phyloP scores from a whole-genome alignment of 495 filamentous ascomycete genomes.

The Bombardia bombarda region DNA sequence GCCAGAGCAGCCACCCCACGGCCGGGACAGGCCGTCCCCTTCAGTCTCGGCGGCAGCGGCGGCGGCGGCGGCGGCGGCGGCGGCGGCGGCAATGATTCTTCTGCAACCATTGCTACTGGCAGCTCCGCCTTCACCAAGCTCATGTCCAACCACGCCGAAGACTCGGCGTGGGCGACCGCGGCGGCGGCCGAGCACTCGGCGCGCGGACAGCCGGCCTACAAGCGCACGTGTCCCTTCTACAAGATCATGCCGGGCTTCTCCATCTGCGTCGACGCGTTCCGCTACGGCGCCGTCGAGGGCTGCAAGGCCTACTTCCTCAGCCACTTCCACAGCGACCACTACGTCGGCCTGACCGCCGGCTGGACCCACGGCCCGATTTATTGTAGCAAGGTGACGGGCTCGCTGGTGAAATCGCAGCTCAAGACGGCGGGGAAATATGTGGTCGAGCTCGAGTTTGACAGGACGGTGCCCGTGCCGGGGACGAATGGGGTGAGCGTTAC shows the following conservation, averaged over 20 bases:
- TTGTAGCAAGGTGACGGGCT: constrained; percentile 85
- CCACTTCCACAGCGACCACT: constrained; percentile 97
- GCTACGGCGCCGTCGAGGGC: constrained; percentile 86
- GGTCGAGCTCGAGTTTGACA: constrained; percentile 78
- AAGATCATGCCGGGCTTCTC: constrained; percentile 90
- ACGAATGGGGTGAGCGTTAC: constrained; percentile 79
- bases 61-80: constrained; percentile 2
- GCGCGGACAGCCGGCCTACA: constrained; percentile 81
- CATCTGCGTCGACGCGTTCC: constrained; percentile 93
- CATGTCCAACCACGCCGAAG: constrained; percentile 86
- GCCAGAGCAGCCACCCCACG: constrained; percentile 60
- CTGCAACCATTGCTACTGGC: constrained; percentile 12
- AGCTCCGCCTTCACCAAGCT: constrained; percentile 80
- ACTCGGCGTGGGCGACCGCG: constrained; percentile 80
- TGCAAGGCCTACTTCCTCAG: constrained; percentile 95
- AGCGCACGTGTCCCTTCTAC: constrained; percentile 93
- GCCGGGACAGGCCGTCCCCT: constrained; percentile 71
- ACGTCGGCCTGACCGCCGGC: constrained; percentile 76
- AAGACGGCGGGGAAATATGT: constrained; percentile 81
- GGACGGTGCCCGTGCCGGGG: constrained; percentile 66
- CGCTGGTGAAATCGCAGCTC: constrained; percentile 79
- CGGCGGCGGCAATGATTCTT: background rate
- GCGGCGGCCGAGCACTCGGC: constrained; percentile 70
- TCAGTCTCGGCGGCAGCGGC: constrained; percentile 37
- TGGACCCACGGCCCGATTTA: constrained; percentile 96